Base-by-base conservation (phyloP, 495 filamentous ascomycete genomes). In the Cercophora scortea region DNA sequence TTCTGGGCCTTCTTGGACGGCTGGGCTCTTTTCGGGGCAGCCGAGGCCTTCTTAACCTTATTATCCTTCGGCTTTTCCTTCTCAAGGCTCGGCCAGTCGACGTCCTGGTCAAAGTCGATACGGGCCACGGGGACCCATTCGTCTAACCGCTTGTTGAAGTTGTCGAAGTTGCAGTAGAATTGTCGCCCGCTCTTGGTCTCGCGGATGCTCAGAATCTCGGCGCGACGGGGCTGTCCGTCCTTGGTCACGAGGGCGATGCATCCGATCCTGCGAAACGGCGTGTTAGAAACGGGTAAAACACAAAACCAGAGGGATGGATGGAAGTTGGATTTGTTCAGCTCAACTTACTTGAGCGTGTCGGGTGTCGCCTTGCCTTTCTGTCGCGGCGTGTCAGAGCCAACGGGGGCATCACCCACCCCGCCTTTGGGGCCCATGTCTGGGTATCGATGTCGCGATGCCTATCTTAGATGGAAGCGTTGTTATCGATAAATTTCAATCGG, bases 61-160 rank as follows among this genome's bases (percentile, higher is more conserved):
- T 62, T 57, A 19, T 80, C 77, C 60, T 81, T 80, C 11, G 71
- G 71, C 54, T 76, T 77, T 49, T 76, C 73, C 57, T 80, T 80
- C n/a, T 80, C 76, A 32, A 73, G 70, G 55, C 68, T 79, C 8
- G 77, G 78, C 77, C 77, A 80, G 47, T 79, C 77, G 43, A 81
- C 77, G 17, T 80, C 77, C 47, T 75, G 72, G 10, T 67, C 67
- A 45, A 97, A 84, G 63, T 97, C 89, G 56, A 98, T 86, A 10
- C 92, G 80, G 40, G 80, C 73, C 35, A 85, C 80, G 1, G 84
- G 75, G 41, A 97, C 80, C 94, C 94, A 97, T 79, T 98, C 92
- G 69, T 98, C 93, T 15, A 98, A 79, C 74, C 93, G 93, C 64
- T 98, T 98, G 74, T 98, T 98, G 81, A 96, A 98, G 57, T 96